Base-by-base conservation (phyloP, 2,329 filamentous ascomycete species). In the Ceratocystis papillata region DNA sequence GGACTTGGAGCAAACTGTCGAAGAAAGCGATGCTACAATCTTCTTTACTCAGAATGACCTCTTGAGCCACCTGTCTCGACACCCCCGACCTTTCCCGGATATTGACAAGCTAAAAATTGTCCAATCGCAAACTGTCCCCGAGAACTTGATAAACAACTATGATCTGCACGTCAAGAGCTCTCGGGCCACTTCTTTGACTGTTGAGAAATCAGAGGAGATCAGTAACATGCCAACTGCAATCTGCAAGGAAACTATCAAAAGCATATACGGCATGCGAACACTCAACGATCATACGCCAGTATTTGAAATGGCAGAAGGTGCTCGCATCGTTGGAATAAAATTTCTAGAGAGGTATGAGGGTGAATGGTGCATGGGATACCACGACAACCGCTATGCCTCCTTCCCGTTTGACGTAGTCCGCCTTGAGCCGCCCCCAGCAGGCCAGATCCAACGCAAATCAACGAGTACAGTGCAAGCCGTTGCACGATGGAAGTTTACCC, bases 361-460 rank as follows among this genome's bases (percentile, higher is more conserved):
- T 15, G 81, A 83, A 69, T 84, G 81, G 81, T 77, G 77, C n/a
- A 76, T 82, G 66, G 82, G 79, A 1, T 83, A 81, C 77, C 81
- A 84, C 68, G 81, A 84, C 68, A 81, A 80, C 0, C 70, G 75
- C 1, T 77, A 77, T 53, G 81, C 79, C 0, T 79, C 78, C 0
- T 77, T 82, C 63, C 79, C 82, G 41, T 73, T 75, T 55, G 80
- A 83, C 53, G 72, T 78, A 0, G 71, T 83, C 53, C 78, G 76
- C 68, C 71, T 84, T 5, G 78, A 81, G 53, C 73, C 75, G 17
- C 81, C 81, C 10, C 76, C 78, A 1, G 72, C 74, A 20, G 73
- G 72, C 25, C 78, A 83, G 69, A 75, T 83, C 17, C 77, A 75
- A 37, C 77, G 79, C 73, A 65, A 60, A 4, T 77, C 76, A 10